A percentile compares a stretch with the other conserved stretches of the same genome.
These are phyloP conservation scores for Filosporella fistucella DNA, from an alignment of 495 filamentous ascomycete genomes.

Conservation along the genomic window DNA sequence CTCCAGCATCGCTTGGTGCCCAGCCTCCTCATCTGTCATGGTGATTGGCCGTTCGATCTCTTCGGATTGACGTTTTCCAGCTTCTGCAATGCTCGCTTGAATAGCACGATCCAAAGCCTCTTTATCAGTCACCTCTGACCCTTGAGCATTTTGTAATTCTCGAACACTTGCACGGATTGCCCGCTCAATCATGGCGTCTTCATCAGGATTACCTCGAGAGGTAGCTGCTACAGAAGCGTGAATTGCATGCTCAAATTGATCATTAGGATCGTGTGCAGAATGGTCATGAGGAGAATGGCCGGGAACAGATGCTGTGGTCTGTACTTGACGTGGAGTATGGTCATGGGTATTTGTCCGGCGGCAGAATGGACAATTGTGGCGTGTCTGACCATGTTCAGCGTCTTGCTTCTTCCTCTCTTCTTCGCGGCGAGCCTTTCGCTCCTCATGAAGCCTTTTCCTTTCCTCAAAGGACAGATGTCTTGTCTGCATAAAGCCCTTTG, in stretches of 20 bases:
- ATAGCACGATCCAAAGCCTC: conserved; percentile 31
- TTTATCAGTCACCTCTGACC: conserved; percentile 20
- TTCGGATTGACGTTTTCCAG: background rate
- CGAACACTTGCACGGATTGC: conserved; percentile 64
- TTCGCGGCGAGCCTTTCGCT: conserved; percentile 27
- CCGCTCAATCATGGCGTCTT: conserved; percentile 63
- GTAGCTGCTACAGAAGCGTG: conserved; percentile 61
- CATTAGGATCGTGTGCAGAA: conserved; percentile 29
- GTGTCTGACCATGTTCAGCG: conserved; percentile 5
- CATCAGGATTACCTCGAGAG: conserved; percentile 58
- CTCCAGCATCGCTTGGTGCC: conserved; percentile 51
- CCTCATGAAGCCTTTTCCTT: conserved; percentile 43
- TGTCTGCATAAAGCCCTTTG: conserved; percentile 36
- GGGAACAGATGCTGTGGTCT: conserved; percentile 1
- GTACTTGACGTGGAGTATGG: conserved; percentile 11
- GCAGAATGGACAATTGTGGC: conserved; percentile 21
- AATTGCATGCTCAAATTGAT: conserved; percentile 66
- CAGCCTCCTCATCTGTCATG: conserved; percentile 33
- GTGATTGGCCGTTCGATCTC: background rate
- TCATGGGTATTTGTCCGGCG: conserved; percentile 11
- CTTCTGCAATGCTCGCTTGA: conserved; percentile 23
- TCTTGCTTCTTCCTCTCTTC: conserved; percentile 24
- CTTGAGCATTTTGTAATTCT: conserved; percentile 43
- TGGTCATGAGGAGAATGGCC: background rate
- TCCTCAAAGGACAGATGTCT: conserved; percentile 35